Evolutionary conservation across 2,329 filamentous ascomycete genomes (phyloP), one percentile per base, ranked within the genome.

Genomic region (Fusarium transvaalense): DNA sequence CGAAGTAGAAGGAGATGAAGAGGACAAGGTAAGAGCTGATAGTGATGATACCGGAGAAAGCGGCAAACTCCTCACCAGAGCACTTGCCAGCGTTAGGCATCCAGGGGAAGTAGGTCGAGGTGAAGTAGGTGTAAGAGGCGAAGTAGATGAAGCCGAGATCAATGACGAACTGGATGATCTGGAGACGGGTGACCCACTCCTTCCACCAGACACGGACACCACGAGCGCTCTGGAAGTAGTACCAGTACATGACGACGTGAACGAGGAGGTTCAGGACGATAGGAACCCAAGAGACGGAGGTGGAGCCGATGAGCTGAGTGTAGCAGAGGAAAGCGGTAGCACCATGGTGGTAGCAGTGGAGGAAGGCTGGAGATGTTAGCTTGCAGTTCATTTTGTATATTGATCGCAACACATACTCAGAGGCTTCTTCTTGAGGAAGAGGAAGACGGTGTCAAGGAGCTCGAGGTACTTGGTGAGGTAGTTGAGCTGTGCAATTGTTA

Each of bases 211-310:
- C 96, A 77, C 91, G 91, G 81, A 98, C 89, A 74, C 96, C 96
- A 74, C 95, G 94, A 56, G 95, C 94, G 78, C 93, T 95, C 87
- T 98, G 95, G 91, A 98, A 98, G 89, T 98, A 98, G 90, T 98
- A 98, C 94, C 94, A 97, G 91, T 98, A 98, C 95, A 98, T 98
- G 79, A 97, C 92, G 61, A 98, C 95, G 83, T 98, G 95, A 56
- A 98, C 95, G 69, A 89, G 89, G 77, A 98, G 84, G 87, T 98
- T 98, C 75, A 98, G 89, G 55, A 89, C 91, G 79, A 98, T 98
- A 67, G 91, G 90, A 57, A 97, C 93, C 95, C 95, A 98, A 64
- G 94, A 97, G 59, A 98, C 95, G 42, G 95, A 88, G 45, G 95
- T 98, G 77, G 92, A 89, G 73, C 95, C 95, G 76, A 97, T 91